Conservation (phyloP, 306 rosid species). For the Myrica gale region DNA sequence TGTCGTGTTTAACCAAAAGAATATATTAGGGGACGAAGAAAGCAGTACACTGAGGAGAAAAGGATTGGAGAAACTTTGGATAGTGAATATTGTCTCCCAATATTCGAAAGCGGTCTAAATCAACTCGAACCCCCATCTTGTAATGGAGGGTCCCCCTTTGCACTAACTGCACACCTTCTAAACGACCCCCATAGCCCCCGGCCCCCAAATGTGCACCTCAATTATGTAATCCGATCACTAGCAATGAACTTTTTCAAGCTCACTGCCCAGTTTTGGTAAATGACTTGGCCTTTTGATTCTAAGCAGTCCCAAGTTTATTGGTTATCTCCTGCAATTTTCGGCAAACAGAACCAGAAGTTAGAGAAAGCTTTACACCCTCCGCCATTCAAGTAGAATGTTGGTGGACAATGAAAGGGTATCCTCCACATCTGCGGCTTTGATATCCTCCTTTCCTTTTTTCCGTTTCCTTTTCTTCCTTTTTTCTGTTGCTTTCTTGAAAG, state of each 20-base stretch:
- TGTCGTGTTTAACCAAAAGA: conserved; percentile 45
- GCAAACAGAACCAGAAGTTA: neutral
- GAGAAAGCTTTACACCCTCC: neutral
- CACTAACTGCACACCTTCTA: conserved; percentile 32
- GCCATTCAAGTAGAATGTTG: conserved; percentile 9
- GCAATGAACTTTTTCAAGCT: no score
- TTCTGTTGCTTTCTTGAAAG: conserved; percentile 9
- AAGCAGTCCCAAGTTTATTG: no score
- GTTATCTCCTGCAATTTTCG: no score
- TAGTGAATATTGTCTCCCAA: conserved; percentile 68
- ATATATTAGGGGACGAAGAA: conserved; percentile 32
- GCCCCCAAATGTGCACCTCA: neutral
- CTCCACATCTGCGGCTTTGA: conserved; percentile 7
- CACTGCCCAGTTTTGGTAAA: no score
- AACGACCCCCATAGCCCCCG: neutral
- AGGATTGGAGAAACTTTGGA: conserved; percentile 50
- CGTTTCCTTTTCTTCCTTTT: conserved; percentile 6
- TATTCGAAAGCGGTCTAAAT: conserved; percentile 75
- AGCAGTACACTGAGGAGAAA: conserved; percentile 36
- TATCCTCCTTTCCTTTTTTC: neutral
- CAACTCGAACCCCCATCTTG: conserved; percentile 50
- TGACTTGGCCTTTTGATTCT: no score
- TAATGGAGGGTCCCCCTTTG: conserved; percentile 50
- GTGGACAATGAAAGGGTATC: conserved; percentile 5
- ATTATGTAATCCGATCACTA: neutral